Conservation (phyloP, 1,284 basidiomycete genomes). For the Coniferiporia weirii region DNA sequence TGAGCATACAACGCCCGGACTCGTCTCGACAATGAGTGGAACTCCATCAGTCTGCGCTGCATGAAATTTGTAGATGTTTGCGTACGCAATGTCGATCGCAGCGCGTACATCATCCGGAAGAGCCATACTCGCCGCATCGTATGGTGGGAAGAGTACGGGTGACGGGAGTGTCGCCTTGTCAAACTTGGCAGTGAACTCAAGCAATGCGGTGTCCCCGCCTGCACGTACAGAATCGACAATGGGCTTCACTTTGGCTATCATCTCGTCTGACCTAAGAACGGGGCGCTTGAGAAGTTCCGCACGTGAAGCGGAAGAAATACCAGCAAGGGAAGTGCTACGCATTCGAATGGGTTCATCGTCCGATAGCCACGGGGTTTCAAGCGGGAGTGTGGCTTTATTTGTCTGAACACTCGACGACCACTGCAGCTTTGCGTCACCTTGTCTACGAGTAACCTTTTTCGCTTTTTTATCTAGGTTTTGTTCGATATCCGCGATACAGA, state of each 20-base stretch:
- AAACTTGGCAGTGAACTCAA: slow-evolving; percentile 90
- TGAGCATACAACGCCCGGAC: slow-evolving; percentile 95
- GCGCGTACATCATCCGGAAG: slow-evolving; percentile 61
- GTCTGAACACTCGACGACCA: slow-evolving; percentile 47
- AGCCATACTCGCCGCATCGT: slow-evolving; percentile 51
- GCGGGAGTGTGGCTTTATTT: slow-evolving; percentile 27
- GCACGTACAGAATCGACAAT: slow-evolving; percentile 87
- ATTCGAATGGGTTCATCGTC: slow-evolving; percentile 59
- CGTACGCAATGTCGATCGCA: slow-evolving; percentile 91
- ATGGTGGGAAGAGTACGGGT: slow-evolving; percentile 65
- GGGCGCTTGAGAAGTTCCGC: slow-evolving; percentile 80
- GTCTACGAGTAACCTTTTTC: slow-evolving; percentile 81
- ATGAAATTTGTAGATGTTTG: slow-evolving; percentile 91
- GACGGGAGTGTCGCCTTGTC: slow-evolving; percentile 71
- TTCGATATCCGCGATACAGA: slow-evolving; percentile 84
- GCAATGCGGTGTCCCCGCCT: slow-evolving; percentile 83
- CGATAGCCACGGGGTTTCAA: slow-evolving; percentile 26
- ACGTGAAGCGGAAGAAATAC: slow-evolving; percentile 52
- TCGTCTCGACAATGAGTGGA: slow-evolving; percentile 87
- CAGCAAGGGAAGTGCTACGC: slow-evolving; percentile 63
- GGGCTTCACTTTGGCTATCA: slow-evolving; percentile 93
- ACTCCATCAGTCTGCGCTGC: slow-evolving; percentile 72
- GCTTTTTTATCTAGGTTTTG: slow-evolving; percentile 82
- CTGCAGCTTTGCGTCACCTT: slow-evolving; percentile 92
- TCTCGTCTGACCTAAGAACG: slow-evolving; percentile 88